Evolutionary conservation across 2,329 filamentous ascomycete genomes (phyloP).

Genomic region (Calonectria pseudoreteaudii): DNA sequence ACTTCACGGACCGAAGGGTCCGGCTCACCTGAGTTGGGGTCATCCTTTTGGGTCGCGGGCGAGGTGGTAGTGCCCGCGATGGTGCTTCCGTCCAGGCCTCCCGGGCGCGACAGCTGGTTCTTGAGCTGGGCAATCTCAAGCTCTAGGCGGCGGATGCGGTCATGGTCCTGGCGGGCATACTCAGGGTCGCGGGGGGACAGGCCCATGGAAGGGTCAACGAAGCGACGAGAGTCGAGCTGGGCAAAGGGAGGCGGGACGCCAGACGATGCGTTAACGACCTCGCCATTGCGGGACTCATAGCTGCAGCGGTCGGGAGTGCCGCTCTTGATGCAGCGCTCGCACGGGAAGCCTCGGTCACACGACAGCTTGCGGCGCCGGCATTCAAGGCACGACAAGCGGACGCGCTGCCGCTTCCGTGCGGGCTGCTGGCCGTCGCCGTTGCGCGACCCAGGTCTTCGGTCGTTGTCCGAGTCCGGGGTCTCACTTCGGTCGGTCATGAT

Average conservation of each 20-base stretch:
- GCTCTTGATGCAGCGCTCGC: constrained; percentile 72
- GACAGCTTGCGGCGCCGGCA: constrained; percentile 71
- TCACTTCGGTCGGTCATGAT: constrained; percentile 51
- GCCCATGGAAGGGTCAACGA: constrained; percentile 44
- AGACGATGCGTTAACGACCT: constrained; percentile 61
- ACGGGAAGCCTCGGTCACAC: constrained; percentile 71
- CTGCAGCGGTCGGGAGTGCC: constrained; percentile 70
- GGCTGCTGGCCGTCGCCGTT: constrained; percentile 50
- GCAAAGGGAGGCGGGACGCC: constrained; percentile 57
- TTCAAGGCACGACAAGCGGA: constrained; percentile 70
- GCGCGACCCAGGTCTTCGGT: constrained; percentile 41
- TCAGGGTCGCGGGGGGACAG: constrained; percentile 51
- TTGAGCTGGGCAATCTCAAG: constrained; percentile 70
- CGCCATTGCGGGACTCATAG: constrained; percentile 68
- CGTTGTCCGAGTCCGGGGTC: constrained; percentile 53
- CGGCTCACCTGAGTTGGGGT: constrained; percentile 47
- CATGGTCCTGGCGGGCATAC: constrained; percentile 61
- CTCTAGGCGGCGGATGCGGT: constrained; percentile 70
- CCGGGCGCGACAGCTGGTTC: constrained; percentile 60
- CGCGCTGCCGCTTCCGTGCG: constrained; percentile 68
- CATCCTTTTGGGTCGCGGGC: constrained; percentile 60
- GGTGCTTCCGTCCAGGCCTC: constrained; percentile 63
- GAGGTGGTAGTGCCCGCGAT: constrained; percentile 58
- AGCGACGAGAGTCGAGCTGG: constrained; percentile 54
- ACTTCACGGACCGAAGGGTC: constrained; percentile 50